Conservation (phyloP, 2,329 filamentous ascomycete genomes). For the Aspergillus pseudoglaucus region DNA sequence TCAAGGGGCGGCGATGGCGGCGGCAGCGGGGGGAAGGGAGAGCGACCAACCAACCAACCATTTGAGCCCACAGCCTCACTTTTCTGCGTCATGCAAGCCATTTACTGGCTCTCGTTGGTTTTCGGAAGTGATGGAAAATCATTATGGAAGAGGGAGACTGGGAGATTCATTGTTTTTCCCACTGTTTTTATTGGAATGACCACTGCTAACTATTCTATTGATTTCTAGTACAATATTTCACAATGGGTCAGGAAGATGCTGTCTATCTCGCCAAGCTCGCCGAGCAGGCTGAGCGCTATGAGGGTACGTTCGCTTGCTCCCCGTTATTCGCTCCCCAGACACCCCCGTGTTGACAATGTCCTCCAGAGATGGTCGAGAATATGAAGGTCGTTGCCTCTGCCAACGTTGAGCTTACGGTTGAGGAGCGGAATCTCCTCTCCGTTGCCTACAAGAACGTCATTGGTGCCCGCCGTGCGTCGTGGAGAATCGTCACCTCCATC, state of each 20-base stretch:
- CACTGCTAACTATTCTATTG: slow-evolving; percentile 6
- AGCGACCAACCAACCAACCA: background rate
- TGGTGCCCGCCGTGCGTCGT: slow-evolving; percentile 90
- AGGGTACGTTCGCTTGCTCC: slow-evolving; percentile 61
- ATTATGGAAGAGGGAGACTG: background rate
- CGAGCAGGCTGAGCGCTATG: slow-evolving; percentile 99
- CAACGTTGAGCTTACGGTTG: slow-evolving; percentile 74
- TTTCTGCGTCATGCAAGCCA: background rate
- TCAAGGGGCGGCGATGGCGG: background rate
- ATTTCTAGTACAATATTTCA: slow-evolving; percentile 43
- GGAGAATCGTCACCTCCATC: slow-evolving; percentile 97
- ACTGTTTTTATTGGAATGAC: background rate
- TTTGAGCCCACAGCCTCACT: background rate
- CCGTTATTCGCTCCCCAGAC: background rate
- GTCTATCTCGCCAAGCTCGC: slow-evolving; percentile 99
- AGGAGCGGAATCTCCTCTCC: slow-evolving; percentile 95
- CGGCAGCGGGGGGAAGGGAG: background rate
- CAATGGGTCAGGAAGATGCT: slow-evolving; percentile 98
- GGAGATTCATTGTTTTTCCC: background rate
- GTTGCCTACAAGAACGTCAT: slow-evolving; percentile 99
- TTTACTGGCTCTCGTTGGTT: background rate
- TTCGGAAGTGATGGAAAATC: background rate
- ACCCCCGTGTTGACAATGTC: slow-evolving; percentile 16
- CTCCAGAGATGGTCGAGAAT: slow-evolving; percentile 96
- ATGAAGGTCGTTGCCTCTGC: slow-evolving; percentile 97